These are phyloP conservation scores for Pleurotus ostreatus DNA, from an alignment of 768 basidiomycete species.

Conservation along the genomic window DNA sequence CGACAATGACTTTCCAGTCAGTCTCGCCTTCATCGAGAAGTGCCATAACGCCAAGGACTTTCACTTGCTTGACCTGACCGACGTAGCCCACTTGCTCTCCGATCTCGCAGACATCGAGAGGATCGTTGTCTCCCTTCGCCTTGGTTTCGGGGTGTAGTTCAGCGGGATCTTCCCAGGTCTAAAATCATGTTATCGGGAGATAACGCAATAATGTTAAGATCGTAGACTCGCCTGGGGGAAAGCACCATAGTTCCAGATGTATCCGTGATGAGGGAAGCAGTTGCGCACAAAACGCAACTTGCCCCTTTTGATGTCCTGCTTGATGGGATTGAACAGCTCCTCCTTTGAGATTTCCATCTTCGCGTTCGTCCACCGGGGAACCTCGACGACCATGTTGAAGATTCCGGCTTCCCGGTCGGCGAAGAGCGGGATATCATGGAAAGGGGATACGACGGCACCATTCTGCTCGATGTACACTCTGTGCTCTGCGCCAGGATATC, in stretches of 20 bases:
- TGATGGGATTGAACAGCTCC: constrained; percentile 99
- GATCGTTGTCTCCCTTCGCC: constrained; percentile 98
- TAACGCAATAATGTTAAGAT: constrained; percentile 2
- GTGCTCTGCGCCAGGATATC: constrained; percentile 62
- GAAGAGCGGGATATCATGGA: constrained; percentile 98
- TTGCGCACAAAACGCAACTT: constrained; percentile 96
- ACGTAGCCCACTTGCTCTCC: constrained; percentile 97
- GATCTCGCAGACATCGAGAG: constrained; percentile 99
- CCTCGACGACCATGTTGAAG: constrained; percentile 98
- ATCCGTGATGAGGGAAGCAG: constrained; percentile 99
- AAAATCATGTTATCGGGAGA: background rate
- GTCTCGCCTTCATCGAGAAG: constrained; percentile 99
- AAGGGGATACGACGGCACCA: constrained; percentile 76
- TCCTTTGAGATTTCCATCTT: constrained; percentile 99
- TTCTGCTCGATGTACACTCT: constrained; percentile 93
- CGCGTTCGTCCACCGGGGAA: constrained; percentile 99
- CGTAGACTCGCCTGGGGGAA: constrained; percentile 81
- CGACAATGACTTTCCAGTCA: constrained; percentile 99
- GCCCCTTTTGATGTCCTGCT: constrained; percentile 97
- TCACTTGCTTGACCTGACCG: constrained; percentile 99
- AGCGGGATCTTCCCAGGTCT: constrained; percentile 98
- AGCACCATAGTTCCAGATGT: constrained; percentile 99
- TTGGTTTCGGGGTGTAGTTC: constrained; percentile 92
- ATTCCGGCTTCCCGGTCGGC: constrained; percentile 93
- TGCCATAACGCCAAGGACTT: constrained; percentile 99